Evolutionary conservation across 1,139 yeast species (phyloP).

Genomic region (Candida sp.): DNA sequence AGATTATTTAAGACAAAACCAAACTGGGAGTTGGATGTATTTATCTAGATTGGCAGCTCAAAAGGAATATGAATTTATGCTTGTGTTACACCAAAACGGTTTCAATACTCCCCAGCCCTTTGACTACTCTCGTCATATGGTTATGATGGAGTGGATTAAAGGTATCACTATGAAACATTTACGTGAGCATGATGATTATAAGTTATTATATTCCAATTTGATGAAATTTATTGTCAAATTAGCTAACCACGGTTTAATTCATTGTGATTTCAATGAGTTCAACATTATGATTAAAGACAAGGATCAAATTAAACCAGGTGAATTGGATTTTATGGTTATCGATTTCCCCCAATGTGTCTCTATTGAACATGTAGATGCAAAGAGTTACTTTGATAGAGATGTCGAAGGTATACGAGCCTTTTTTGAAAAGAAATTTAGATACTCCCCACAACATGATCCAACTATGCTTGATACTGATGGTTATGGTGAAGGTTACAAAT

Average conservation of each 20-base stretch:
- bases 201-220: conserved; percentile 72
- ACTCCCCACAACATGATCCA: conserved; percentile 59
- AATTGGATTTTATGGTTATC: conserved; percentile 76
- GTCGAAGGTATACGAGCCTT: conserved; percentile 85
- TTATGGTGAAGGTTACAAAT: conserved; percentile 72
- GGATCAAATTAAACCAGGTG: conserved; percentile 48
- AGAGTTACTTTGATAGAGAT: conserved; percentile 84
- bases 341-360: conserved; percentile 99
- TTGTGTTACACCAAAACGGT: conserved; percentile 63
- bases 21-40: conserved; percentile 85
- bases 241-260: conserved; percentile 88
- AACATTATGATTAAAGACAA: conserved; percentile 81
- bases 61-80: conserved; percentile 89
- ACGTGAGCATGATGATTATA: conserved; percentile 63
- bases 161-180: conserved; percentile 91
- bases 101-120: conserved; percentile 86
- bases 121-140: conserved; percentile 89
- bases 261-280: conserved; percentile 97
- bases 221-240: conserved; percentile 84
- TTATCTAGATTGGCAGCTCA: conserved; percentile 87
- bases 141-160: conserved; percentile 85
- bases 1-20: conserved; percentile 76
- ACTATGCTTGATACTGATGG: conserved; percentile 76
- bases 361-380: conserved; percentile 86
- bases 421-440: conserved; percentile 75